Conservation (phyloP, 306 rosid genomes). For the Glycine latifolia region DNA sequence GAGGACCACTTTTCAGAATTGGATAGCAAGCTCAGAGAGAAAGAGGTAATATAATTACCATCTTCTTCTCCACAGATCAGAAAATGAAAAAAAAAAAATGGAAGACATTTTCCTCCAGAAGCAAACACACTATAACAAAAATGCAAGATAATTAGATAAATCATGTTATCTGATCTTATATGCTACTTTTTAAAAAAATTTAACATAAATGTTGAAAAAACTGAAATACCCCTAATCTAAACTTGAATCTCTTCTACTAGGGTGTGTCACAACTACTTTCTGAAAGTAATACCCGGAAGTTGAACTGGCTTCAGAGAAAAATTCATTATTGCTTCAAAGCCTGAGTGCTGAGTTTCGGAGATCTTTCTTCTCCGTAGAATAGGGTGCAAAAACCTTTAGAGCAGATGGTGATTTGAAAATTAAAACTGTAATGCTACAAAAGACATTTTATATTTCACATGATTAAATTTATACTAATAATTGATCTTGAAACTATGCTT, state of each 20-base stretch:
- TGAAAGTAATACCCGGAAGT: not conserved
- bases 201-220: slow-evolving; percentile 13
- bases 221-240: not conserved
- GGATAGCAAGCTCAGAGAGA: slow-evolving; percentile 73
- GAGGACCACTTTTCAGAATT: slow-evolving; percentile 75
- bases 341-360: not conserved
- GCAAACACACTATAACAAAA: not conserved
- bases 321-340: not conserved
- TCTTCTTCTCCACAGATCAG: slow-evolving; percentile 18
- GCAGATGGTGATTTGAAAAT: slow-evolving; percentile 24
- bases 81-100: not conserved
- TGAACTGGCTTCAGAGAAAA: slow-evolving; percentile 14
- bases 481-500: slow-evolving; percentile 34
- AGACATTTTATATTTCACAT: slow-evolving; percentile 10
- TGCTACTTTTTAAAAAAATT: slow-evolving; percentile 26
- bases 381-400: slow-evolving; percentile 30
- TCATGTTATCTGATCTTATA: slow-evolving; percentile 1
- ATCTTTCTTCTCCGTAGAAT: slow-evolving; percentile 1
- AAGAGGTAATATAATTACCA: slow-evolving; percentile 65
- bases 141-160: not conserved
- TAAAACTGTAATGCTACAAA: slow-evolving; percentile 14
- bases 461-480: slow-evolving; percentile 4
- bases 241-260: slow-evolving; percentile 13
- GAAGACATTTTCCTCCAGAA: not conserved
- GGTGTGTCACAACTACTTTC: slow-evolving; percentile 11